These are phyloP conservation scores for Peronospora destructor DNA, from an alignment of 352 stramenopile species.

Conservation along the genomic window DNA sequence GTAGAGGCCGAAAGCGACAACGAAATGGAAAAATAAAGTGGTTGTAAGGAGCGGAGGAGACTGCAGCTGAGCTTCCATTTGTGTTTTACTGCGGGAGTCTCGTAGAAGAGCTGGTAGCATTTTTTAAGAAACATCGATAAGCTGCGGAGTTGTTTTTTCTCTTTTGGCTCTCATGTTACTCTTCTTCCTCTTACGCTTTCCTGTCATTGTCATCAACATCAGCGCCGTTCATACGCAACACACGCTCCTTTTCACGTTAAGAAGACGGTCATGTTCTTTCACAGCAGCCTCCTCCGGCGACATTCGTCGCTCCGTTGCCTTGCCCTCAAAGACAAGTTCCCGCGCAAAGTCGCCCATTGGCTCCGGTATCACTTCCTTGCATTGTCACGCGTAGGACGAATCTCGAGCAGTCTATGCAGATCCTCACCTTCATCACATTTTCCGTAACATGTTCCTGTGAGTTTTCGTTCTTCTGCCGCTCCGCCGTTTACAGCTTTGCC, in stretches of 20 bases:
- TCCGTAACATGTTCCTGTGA: conserved; percentile 74
- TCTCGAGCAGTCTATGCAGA: conserved; percentile 69
- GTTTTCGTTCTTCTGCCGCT: conserved; percentile 81
- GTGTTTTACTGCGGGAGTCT: too few species aligned
- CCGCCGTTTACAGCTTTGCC: conserved; percentile 85
- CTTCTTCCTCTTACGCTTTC: conserved; percentile 41
- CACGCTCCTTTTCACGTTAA: conserved; percentile 88
- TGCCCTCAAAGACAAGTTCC: conserved; percentile 85
- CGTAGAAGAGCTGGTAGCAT: too few species aligned
- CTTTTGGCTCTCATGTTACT: conserved; percentile 38
- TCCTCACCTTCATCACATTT: conserved; percentile 67
- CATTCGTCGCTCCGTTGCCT: conserved; percentile 91
- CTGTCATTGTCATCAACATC: conserved; percentile 65
- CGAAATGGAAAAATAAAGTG: too few species aligned
- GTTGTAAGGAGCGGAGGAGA: too few species aligned
- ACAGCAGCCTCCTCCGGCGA: conserved; percentile 92
- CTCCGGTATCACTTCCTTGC: conserved; percentile 47
- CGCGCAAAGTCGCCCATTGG: conserved; percentile 80
- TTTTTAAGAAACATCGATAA: too few species aligned
- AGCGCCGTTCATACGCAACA: conserved; percentile 92
- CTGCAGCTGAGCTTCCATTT: too few species aligned
- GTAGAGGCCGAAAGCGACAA: too few species aligned
- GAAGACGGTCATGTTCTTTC: conserved; percentile 88
- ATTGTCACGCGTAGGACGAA: conserved; percentile 69
- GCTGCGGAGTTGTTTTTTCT: conserved; percentile 42